Conservation (phyloP, 176 grass and related monocot species). For the Oropetium thomaeum region DNA sequence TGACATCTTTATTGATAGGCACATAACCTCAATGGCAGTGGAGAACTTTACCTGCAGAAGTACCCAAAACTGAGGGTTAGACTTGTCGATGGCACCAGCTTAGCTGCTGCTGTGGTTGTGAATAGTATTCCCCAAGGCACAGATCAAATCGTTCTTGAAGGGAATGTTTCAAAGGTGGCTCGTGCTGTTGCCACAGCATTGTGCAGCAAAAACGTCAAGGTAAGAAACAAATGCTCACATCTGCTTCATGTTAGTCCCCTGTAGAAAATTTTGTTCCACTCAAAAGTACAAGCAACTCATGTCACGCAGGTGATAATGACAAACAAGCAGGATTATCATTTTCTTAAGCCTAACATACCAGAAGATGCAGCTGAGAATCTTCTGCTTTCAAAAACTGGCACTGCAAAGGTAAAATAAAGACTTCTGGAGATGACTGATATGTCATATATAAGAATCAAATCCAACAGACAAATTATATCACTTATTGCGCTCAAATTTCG, state of each 20-base stretch:
- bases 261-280: not conserved
- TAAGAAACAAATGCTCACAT: conserved; percentile 27
- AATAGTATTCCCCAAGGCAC: conserved; percentile 52
- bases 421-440: not conserved
- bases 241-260: not conserved
- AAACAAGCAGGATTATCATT: conserved; percentile 66
- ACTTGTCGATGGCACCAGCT: conserved; percentile 85
- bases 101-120: conserved; percentile 79
- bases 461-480: not conserved
- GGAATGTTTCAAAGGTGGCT: conserved; percentile 68
- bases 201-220: conserved; percentile 69
- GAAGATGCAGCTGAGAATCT: conserved; percentile 47
- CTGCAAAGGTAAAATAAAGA: conserved; percentile 42
- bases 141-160: conserved; percentile 56
- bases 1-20: conserved; percentile 38
- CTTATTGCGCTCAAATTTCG: conserved; percentile 21
- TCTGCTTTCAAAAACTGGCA: conserved; percentile 46
- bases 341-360: conserved; percentile 57
- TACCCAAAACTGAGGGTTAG: conserved; percentile 64
- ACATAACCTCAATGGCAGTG: conserved; percentile 65
- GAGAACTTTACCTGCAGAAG: conserved; percentile 72
- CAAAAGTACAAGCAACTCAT: conserved; percentile 1
- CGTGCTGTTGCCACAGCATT: conserved; percentile 48
- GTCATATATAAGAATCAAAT: not conserved
- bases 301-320: conserved; percentile 62